Evolutionary conservation across 805 yeast species (phyloP), one percentile per base, ranked within the genome.

Genomic region (Metschnikowia gruessii): DNA sequence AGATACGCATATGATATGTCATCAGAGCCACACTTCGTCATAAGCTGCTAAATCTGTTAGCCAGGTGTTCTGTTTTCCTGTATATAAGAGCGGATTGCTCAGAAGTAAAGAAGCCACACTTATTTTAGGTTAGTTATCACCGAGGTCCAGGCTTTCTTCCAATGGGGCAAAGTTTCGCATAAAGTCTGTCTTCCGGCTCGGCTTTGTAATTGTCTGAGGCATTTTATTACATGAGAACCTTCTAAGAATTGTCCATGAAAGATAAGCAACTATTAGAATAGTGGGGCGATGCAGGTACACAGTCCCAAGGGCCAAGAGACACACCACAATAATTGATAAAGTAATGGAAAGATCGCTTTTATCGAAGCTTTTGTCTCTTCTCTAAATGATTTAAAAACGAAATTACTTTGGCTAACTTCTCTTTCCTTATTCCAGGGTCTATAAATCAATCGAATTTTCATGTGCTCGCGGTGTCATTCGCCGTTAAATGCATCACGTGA

Each of bases 41-140:
- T 21, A 33, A 37, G 53, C 50, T 49, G 53, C 53, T 42, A 49
- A 49, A 38, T 18, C 21, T 36, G 47, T 38, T 37, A 21, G 40
- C 26, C 16, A 30, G 28, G 17, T 26, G 21, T 17, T 2, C n/a
- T 3, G n/a, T 10, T 26, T 26, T 15, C 36, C 43, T 40, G 43
- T 22, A 40, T n/a, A 8, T 21, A 19, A 11, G n/a, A 12, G 4
- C 16, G 32, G 13, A 13, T 29, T 38, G 41, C 34, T 29, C 11
- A 15, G n/a, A 22, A 22, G 15, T 26, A 26, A 4, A 21, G 30
- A 16, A 31, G 43, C 43, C 43, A 40, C 43, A 40, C 43, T 22
- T 31, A 21, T 22, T 31, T 7, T 21, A 3, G 32, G 21, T 21
- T 26, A 19, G 12, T 26, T 24, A 17, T 11, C 15, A n/a, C 24